Base-by-base conservation (phyloP, 805 yeast species). In the Candida michaelii region DNA sequence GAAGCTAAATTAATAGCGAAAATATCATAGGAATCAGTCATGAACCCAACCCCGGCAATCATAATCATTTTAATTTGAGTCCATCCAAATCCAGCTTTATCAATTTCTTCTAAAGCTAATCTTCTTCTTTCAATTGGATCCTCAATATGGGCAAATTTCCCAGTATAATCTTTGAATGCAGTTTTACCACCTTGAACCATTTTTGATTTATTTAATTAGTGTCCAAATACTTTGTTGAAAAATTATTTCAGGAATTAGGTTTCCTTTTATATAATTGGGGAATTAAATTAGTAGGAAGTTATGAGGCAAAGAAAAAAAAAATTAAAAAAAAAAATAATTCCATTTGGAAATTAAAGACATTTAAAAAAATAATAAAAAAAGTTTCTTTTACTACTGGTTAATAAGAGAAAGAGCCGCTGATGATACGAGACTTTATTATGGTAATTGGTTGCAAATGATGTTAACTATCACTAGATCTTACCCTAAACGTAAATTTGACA, bases 11-110 rank as follows among this genome's bases (percentile, higher is more conserved):
- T 86, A 55, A 89, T 89, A 52, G 96, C 90, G 57, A 89, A 89
- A 53, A 89, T 86, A 73, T 89, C 96, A 66, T 89, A 89, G 43
- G 96, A 80, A 69, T 89, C 97, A 21, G 96, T 89, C 67, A 89
- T 65, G 80, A 89, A 89, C 63, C 97, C 97, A 51, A 89, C 93
- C 74, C 97, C 71, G 66, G 96, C 95, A 60, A 87, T 89, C 65
- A 79, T 61, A 55, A 87, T 85, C 73, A 89, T 85, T 66, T 88
- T 79, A 41, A 85, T 65, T 57, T 86, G 93, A 58, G 85, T 83
- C 93, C 89, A 83, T 45, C 90, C 87, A 53, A 86, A 86, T 0
- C 73, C 65, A 42, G 89, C 86, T 52, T 83, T 81, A 65, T 86
- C 95, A 50, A 86, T 86, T 60, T 85, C 85, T 63, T 85, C 89